Evolutionary conservation across 495 filamentous ascomycete genomes (phyloP), one percentile per base, ranked within the genome.

Genomic region (Tuber magnatum): DNA sequence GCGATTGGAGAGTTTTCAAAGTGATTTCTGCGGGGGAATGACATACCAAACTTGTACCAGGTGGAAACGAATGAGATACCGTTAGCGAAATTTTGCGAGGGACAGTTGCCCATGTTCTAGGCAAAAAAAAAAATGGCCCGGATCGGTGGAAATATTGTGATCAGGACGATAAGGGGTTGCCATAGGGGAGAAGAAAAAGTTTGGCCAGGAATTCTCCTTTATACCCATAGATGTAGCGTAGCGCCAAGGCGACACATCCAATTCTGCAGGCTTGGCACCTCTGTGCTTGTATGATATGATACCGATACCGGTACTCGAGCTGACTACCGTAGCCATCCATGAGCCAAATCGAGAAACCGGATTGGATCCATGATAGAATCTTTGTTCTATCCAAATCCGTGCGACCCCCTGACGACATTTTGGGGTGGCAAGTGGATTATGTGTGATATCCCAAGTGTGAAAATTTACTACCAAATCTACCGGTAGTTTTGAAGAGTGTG

Each of bases 21-120:
- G 40, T n/a, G n/a, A 32, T 48, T 14, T 28, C 24, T 24, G 35
- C 28, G 18, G 43, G 40, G 38, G 39, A 42, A 35, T 46, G 68
- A 75, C 76, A 14, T 79, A 79, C 77, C 77, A 79, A 79, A 79
- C 77, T 75, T 79, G 77, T 79, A 79, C 71, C 77, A 75, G 74
- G 72, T 79, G 76, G 73, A 69, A 73, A 68, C 46, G 74, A 77
- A 77, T 77, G 69, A 80, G 78, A 76, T 77, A 80, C 72, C 77
- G 79, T 80, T 80, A 80, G 79, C 79, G 79, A 80, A 80, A 80
- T 80, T 78, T 76, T 81, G 79, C 78, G 73, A 81, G 79, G 75
- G 32, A 43, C 79, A 80, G 78, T 69, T 74, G 78, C 72, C 78
- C 77, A 78, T 71, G 35, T 78, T 81, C 79, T 81, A 42, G 72